A percentile compares a stretch with the other conserved stretches of the same genome.
phyloP scores from a whole-genome alignment of 1,284 basidiomycete species.

The Naganishia liquefaciens region DNA sequence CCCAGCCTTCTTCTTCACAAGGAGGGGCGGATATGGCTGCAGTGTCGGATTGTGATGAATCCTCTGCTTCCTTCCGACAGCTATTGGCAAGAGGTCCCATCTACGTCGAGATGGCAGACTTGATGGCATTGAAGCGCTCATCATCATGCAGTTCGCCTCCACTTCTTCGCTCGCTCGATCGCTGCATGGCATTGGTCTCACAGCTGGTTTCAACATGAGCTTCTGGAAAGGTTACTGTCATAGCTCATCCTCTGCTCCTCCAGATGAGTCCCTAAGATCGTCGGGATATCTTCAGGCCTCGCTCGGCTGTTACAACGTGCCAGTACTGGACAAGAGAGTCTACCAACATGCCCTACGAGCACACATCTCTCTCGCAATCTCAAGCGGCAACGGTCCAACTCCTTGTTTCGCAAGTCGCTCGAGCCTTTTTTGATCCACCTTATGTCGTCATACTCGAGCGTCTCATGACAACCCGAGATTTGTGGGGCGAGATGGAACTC shows the following conservation, averaged over 20 bases:
- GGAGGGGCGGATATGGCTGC: no score
- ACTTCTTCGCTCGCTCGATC: no score
- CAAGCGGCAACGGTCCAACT: constrained; percentile 27
- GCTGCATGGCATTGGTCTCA: no score
- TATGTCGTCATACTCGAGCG: constrained; percentile 91
- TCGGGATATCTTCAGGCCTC: background rate
- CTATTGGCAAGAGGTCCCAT: no score
- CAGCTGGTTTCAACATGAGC: background rate
- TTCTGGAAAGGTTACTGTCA: no score
- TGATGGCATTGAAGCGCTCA: background rate
- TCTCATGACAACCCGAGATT: constrained; percentile 75
- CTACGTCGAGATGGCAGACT: background rate
- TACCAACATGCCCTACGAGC: constrained; percentile 28
- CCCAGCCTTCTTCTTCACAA: background rate
- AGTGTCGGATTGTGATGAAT: no score
- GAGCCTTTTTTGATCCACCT: constrained; percentile 91
- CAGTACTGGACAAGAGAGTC: background rate
- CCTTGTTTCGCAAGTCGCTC: constrained; percentile 86
- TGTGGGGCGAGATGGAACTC: constrained; percentile 65
- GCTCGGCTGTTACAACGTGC: background rate
- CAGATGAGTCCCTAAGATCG: no score
- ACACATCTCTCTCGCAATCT: constrained; percentile 17
- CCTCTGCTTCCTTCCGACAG: no score
- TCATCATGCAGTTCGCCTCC: background rate
- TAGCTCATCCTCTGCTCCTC: no score